Evolutionary conservation across 2,329 filamentous ascomycete species (phyloP), one percentile per base, ranked within the genome.

Genomic region (Colletotrichum somersetense): DNA sequence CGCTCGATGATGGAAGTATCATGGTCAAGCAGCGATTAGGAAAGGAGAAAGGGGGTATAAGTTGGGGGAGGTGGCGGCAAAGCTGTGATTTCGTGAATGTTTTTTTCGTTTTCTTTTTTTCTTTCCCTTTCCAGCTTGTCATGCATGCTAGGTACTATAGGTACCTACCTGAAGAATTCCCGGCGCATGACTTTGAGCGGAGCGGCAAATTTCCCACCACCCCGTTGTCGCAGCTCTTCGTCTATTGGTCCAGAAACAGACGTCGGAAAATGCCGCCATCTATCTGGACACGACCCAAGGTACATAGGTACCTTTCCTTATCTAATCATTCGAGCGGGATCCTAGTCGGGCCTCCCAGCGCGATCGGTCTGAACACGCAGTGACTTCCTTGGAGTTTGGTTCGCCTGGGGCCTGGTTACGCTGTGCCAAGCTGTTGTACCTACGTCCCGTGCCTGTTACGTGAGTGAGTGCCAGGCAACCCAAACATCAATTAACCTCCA

Each of bases 1-100:
- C 46, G 72, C 69, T 71, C 58, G 74, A 56, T 73, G 74, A 63
- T 74, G 75, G 76, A 75, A 78, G 75, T 76, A 78, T 78, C 82
- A 84, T 84, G 76, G 75, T 83, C 74, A 74, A 76, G 64, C 58
- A 73, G 73, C 35, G 59, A 69, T 61, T 64, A 38, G 12, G n/a
- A 46, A 33, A 55, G 66, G 53, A 64, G 61, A 14, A 42, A 35
- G 42, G 44, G 40, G 50, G 38, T 55, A 44, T 72, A 56, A 20
- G 52, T 52, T 33, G 40, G 46, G 33, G 23, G 46, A 38, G 33
- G 66, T 64, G 67, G 67, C 66, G 66, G 26, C 40, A 61, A 66
- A 56, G 73, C 66, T 56, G 35, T 16, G 11, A 65, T 35, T 58
- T 68, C 56, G 52, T 57, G 70, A 71, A 71, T 71, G 67, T 73